phyloP scores from a whole-genome alignment of 306 rosid genomes.

The Casuarina glauca region DNA sequence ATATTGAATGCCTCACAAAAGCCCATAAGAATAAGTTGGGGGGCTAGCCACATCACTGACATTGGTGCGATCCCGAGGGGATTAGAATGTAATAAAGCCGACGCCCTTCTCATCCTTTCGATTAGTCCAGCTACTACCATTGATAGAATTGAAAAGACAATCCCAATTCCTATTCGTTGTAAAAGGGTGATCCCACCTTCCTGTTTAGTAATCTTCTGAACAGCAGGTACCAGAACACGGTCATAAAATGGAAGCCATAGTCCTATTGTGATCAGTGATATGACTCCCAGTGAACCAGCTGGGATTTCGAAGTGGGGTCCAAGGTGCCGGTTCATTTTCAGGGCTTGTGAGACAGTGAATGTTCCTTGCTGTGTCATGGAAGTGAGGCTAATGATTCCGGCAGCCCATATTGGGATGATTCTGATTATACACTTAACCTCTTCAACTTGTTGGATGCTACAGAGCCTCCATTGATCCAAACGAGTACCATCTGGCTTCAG shows the following conservation, averaged over 20 bases:
- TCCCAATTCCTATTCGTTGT: constrained; percentile 63
- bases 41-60: constrained; percentile 58
- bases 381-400: constrained; percentile 47
- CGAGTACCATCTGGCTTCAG: constrained; percentile 47
- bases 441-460: constrained; percentile 67
- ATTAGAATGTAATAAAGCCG: constrained; percentile 33
- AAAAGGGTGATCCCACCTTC: constrained; percentile 65
- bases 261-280: constrained; percentile 47
- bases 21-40: constrained; percentile 61
- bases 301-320: constrained; percentile 73
- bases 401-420: constrained; percentile 52
- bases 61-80: constrained; percentile 35
- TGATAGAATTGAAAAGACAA: constrained; percentile 46
- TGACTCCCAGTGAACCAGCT: constrained; percentile 56
- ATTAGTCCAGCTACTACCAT: constrained; percentile 62
- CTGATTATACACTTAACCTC: constrained; percentile 54
- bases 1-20: constrained; percentile 59
- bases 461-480: constrained; percentile 49
- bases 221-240: constrained; percentile 42
- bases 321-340: constrained; percentile 65
- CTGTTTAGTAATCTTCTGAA: constrained; percentile 44
- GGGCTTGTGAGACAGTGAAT: constrained; percentile 61
- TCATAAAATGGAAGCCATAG: constrained; percentile 63
- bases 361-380: constrained; percentile 53
- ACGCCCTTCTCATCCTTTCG: constrained; percentile 51